Conservation (phyloP, 169 alveolate species). For the Babesia bigemina region DNA sequence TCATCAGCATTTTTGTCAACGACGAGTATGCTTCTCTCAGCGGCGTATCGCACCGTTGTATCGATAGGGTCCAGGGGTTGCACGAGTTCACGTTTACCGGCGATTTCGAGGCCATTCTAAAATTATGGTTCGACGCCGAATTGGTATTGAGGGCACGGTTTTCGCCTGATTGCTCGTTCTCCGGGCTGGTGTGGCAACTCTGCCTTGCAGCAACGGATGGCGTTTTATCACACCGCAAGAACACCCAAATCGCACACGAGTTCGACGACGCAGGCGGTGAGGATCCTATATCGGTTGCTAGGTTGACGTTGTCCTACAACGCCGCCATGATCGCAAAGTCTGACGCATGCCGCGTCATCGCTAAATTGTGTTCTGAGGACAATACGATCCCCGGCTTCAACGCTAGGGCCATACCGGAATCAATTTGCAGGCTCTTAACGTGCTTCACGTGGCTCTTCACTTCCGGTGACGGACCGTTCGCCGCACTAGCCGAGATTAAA, state of each 20-base stretch:
- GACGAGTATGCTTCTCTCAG: conserved; percentile 1
- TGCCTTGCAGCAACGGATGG: conserved; percentile 59
- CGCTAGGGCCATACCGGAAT: not conserved
- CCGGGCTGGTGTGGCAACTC: conserved; percentile 51
- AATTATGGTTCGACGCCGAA: conserved; percentile 54
- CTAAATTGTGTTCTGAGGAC: not conserved
- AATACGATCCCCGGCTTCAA: not conserved
- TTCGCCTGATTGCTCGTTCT: conserved; percentile 7
- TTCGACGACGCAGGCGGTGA: not conserved
- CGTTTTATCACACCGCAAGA: not conserved
- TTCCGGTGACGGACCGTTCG: not conserved
- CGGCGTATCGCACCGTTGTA: conserved; percentile 23
- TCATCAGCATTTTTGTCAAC: not conserved
- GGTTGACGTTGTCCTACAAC: conserved; percentile 10
- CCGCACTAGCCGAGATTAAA: not conserved
- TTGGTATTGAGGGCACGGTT: conserved; percentile 12
- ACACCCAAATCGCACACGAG: conserved; percentile 2
- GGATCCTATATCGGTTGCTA: not conserved
- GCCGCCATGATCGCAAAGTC: conserved; percentile 16
- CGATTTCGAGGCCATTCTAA: conserved; percentile 15
- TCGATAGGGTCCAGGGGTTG: conserved; percentile 19
- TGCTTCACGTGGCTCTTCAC: not conserved
- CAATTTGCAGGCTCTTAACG: not conserved
- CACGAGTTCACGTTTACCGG: conserved; percentile 42
- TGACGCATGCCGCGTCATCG: conserved; percentile 17